A percentile compares a stretch with the other conserved stretches of the same genome.
phyloP scores from a whole-genome alignment of 1,284 basidiomycete genomes.

The Malassezia sympodialis region DNA sequence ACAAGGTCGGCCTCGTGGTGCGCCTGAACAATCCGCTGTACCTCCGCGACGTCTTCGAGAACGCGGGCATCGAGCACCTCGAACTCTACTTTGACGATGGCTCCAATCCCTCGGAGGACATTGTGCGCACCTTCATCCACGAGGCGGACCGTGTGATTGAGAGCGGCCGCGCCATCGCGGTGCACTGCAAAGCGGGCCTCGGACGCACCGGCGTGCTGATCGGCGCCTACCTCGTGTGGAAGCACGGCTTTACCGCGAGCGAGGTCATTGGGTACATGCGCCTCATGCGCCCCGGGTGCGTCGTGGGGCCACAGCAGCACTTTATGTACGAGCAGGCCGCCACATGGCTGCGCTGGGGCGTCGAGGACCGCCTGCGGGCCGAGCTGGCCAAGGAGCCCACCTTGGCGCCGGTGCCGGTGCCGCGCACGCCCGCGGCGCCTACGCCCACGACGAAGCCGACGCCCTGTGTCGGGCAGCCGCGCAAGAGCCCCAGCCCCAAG shows the following conservation, averaged over 20 bases:
- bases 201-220: conserved; percentile 89
- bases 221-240: conserved; percentile 89
- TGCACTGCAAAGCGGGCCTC: conserved; percentile 82
- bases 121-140: conserved; percentile 79
- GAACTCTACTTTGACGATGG: conserved; percentile 89
- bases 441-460: conserved; percentile 30
- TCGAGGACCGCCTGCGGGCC: conserved; percentile 21
- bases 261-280: conserved; percentile 99
- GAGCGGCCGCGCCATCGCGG: conserved; percentile 67
- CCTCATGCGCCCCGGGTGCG: conserved; percentile 86
- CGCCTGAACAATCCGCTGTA: conserved; percentile 91
- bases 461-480: conserved; percentile 43
- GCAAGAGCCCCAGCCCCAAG: conserved; percentile 43
- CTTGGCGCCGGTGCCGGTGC: conserved; percentile 9
- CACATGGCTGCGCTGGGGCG: conserved; percentile 42
- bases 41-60: conserved; percentile 70
- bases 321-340: conserved; percentile 73
- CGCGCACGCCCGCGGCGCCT: conserved; percentile 8
- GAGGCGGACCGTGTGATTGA: conserved; percentile 68
- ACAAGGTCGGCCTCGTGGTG: conserved; percentile 79
- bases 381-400: conserved; percentile 20
- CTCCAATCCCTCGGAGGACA: conserved; percentile 90
- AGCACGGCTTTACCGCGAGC: conserved; percentile 94
- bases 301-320: conserved; percentile 72
- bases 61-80: conserved; percentile 73